Conservation (phyloP, 73 alveolate genomes). For the Uronychia setigera region DNA sequence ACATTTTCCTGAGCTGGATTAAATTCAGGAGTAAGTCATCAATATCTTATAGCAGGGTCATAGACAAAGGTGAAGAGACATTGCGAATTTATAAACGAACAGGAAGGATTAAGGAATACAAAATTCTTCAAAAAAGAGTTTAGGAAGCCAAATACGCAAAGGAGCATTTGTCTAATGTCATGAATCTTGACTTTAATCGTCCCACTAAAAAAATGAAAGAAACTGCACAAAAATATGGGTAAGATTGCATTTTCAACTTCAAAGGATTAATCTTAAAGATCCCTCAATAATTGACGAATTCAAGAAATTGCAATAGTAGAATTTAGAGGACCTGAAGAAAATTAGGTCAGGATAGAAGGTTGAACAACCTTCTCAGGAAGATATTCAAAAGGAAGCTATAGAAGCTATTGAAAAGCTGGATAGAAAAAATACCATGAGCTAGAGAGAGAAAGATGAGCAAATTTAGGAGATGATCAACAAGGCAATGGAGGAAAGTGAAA, state of each 20-base stretch:
- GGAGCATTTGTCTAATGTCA: conserved; percentile 55
- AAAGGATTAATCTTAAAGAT: conserved; percentile 18
- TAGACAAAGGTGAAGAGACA: conserved; percentile 55
- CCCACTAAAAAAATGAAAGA: conserved; percentile 51
- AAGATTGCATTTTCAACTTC: neutral
- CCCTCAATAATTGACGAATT: conserved; percentile 19
- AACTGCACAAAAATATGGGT: conserved; percentile 25
- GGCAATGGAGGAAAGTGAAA: neutral
- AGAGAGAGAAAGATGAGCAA: neutral
- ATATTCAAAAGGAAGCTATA: neutral
- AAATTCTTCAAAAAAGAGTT: conserved; percentile 23
- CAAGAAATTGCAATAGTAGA: conserved; percentile 6
- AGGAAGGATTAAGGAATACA: conserved; percentile 53
- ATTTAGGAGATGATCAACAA: neutral
- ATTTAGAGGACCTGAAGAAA: conserved; percentile 8
- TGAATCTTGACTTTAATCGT: conserved; percentile 57
- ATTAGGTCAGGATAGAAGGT: neutral
- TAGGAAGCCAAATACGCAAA: conserved; percentile 53
- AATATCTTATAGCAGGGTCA: conserved; percentile 2
- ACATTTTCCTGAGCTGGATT: conserved; percentile 56
- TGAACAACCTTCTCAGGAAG: neutral
- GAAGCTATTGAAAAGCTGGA: neutral
- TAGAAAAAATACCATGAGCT: neutral
- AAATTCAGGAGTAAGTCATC: conserved; percentile 40
- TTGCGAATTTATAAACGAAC: conserved; percentile 34